Evolutionary conservation across 306 rosid genomes (phyloP).

Genomic region (Cucurbita ficifolia): DNA sequence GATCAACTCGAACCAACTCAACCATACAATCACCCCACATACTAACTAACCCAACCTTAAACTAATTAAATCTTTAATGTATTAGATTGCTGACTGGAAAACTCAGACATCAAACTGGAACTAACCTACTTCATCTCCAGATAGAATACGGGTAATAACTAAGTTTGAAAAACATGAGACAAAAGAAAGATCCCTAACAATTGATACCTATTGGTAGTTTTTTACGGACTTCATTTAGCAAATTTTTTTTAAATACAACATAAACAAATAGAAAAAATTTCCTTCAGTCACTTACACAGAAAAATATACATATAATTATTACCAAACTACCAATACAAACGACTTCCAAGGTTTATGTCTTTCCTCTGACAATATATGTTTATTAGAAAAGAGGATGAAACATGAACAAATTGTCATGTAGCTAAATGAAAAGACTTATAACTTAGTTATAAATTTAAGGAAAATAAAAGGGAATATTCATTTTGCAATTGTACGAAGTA

Average conservation of each 20-base stretch:
- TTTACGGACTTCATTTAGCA: not conserved
- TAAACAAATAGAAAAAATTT: not conserved
- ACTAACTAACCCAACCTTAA: not conserved
- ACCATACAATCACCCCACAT: not conserved
- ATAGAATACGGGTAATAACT: not conserved
- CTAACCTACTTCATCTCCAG: not conserved
- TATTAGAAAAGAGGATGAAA: not conserved
- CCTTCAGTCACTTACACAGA: not conserved
- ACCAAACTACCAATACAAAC: no score
- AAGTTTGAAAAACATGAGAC: not conserved
- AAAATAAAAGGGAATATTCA: not conserved
- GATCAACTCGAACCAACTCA: no score
- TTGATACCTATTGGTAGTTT: not conserved
- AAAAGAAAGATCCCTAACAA: not conserved
- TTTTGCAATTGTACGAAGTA: not conserved
- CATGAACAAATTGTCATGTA: not conserved
- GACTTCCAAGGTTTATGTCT: not conserved
- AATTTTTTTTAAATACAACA: not conserved
- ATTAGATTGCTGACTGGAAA: not conserved
- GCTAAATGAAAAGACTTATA: not conserved
- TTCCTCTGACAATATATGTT: not conserved
- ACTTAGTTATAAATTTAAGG: not conserved
- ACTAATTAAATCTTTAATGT: not conserved
- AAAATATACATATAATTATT: not conserved
- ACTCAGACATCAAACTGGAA: not conserved